Conservation (phyloP, 257 asterid species). For the Fraxinus excelsior region DNA sequence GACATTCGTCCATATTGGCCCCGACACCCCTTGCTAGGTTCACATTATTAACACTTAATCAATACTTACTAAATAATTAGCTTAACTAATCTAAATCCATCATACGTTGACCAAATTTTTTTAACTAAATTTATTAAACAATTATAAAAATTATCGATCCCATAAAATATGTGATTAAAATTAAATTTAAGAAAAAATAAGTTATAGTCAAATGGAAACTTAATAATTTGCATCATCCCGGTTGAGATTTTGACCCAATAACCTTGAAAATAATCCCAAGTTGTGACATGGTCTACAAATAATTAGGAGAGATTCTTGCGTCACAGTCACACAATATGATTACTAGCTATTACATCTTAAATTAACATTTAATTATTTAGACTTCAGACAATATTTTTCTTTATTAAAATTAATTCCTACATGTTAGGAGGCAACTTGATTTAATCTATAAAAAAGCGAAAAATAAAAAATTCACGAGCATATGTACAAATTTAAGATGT, state of each 20-base stretch:
- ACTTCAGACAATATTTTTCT: not conserved
- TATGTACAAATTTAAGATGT: too few relatives aligned
- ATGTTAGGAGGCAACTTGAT: not conserved
- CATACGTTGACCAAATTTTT: too few relatives aligned
- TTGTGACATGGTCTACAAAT: slow-evolving; percentile 26
- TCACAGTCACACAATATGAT: not conserved
- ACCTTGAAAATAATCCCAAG: slow-evolving; percentile 25
- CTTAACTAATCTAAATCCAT: not conserved
- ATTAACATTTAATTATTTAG: not conserved
- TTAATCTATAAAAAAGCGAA: not conserved
- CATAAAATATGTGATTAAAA: too few relatives aligned
- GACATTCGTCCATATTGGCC: not conserved
- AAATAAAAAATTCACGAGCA: not conserved
- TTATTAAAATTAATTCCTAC: not conserved
- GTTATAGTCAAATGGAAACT: too few relatives aligned
- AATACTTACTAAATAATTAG: not conserved
- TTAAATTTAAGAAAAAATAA: too few relatives aligned
- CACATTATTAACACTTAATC: not conserved
- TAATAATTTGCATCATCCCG: not conserved
- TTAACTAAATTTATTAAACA: not conserved
- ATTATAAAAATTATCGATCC: not conserved
- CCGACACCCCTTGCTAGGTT: not conserved
- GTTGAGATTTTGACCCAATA: not conserved
- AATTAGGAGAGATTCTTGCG: slow-evolving; percentile 12
- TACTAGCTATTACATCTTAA: not conserved